A percentile compares a stretch with the other conserved stretches of the same genome.
These are phyloP conservation scores for Geotrichum reessii DNA, from an alignment of 1,139 yeast species.

Conservation along the genomic window DNA sequence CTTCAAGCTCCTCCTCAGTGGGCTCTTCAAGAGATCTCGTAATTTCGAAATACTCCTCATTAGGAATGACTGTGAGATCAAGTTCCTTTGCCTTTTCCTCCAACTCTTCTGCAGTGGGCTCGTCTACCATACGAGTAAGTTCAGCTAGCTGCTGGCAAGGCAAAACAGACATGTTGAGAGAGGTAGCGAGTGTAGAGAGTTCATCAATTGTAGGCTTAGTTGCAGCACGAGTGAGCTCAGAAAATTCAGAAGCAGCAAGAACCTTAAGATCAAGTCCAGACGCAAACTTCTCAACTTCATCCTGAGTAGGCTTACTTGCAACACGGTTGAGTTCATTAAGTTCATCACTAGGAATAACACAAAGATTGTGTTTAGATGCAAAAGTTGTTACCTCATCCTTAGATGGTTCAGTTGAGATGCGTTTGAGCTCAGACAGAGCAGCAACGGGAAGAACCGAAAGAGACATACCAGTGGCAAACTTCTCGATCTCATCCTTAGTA, in stretches of 20 bases:
- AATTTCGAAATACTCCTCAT: slow-evolving; percentile 11
- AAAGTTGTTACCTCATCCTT: slow-evolving; percentile 20
- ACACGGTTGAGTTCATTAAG: slow-evolving; percentile 24
- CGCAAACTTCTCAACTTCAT: slow-evolving; percentile 29
- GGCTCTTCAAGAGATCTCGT: slow-evolving; percentile 17
- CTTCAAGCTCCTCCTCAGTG: slow-evolving; percentile 26
- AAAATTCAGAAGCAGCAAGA: too few relatives aligned
- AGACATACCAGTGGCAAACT: slow-evolving; percentile 3
- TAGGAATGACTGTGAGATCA: slow-evolving; percentile 12
- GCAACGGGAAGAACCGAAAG: slow-evolving; percentile 30
- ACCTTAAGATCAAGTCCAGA: neutral
- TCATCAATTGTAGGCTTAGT: slow-evolving; percentile 31
- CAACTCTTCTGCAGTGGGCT: slow-evolving; percentile 33
- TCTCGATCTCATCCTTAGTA: slow-evolving; percentile 19
- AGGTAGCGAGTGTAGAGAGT: too few relatives aligned
- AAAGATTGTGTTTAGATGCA: slow-evolving; percentile 18
- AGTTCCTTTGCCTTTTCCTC: neutral
- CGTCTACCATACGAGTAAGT: slow-evolving; percentile 22
- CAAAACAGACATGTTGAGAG: slow-evolving; percentile 21
- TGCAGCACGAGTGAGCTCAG: too few relatives aligned
- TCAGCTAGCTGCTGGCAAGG: slow-evolving; percentile 24
- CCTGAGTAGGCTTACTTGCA: slow-evolving; percentile 26
- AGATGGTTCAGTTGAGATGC: slow-evolving; percentile 21
- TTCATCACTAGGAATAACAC: slow-evolving; percentile 27
- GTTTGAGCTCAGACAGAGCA: slow-evolving; percentile 3